phyloP scores from a whole-genome alignment of 192 early-diverging fungal genomes.

The Gaertneriomyces semiglobifer region DNA sequence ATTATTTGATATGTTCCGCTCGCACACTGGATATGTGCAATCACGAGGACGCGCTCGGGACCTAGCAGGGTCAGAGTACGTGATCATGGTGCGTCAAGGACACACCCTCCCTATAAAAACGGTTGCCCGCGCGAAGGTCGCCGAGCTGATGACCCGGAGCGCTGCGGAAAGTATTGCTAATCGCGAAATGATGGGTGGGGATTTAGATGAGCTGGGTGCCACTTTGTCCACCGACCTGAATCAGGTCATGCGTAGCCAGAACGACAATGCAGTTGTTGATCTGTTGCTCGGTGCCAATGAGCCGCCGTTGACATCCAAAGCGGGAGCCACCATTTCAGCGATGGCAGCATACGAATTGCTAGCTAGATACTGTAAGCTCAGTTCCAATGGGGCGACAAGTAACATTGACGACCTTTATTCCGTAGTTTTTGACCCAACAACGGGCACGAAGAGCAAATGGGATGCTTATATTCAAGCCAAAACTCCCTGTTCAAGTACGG shows the following conservation, averaged over 20 bases:
- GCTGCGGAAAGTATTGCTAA: slow-evolving; percentile 8
- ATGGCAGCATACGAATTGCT: slow-evolving; percentile 12
- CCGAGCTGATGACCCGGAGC: slow-evolving; percentile 39
- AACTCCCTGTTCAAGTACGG: background rate
- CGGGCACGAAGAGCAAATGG: slow-evolving; percentile 2
- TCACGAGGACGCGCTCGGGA: slow-evolving; percentile 86
- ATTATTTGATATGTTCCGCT: slow-evolving; percentile 78
- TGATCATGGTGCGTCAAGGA: slow-evolving; percentile 65
- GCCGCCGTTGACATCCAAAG: slow-evolving; percentile 8
- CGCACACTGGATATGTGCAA: slow-evolving; percentile 83
- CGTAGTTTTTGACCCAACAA: slow-evolving; percentile 12
- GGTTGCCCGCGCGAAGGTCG: slow-evolving; percentile 39
- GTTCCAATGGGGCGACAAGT: background rate
- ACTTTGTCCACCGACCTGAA: too few relatives aligned
- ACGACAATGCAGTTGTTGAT: slow-evolving; percentile 25
- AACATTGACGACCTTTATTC: background rate
- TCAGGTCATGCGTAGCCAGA: slow-evolving; percentile 9
- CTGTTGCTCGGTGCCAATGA: slow-evolving; percentile 22
- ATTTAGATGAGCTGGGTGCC: background rate
- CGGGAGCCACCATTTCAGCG: slow-evolving; percentile 22
- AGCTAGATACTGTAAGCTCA: slow-evolving; percentile 11
- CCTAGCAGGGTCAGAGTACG: slow-evolving; percentile 65
- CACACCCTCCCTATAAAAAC: slow-evolving; percentile 37
- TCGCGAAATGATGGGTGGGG: slow-evolving; percentile 11
- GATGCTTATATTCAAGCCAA: background rate